Percentiles rank a stretch among this genome's conserved stretches.
These are phyloP conservation scores for Lecanosticta acicola DNA, from an alignment of 2,329 filamentous ascomycete genomes.

Conservation along the genomic window DNA sequence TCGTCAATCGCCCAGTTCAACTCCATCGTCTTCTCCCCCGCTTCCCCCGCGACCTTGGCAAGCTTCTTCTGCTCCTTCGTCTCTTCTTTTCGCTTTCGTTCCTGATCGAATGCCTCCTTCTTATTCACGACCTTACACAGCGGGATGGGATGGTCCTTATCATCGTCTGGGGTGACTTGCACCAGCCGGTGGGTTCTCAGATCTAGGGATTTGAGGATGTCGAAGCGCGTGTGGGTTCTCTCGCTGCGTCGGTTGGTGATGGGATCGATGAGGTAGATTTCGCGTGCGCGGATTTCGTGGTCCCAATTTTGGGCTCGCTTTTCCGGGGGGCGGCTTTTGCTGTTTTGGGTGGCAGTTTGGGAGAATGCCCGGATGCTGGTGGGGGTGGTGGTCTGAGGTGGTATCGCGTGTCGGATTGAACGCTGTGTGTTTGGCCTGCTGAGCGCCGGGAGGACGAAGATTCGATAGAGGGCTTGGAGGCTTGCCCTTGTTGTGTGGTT, in stretches of 20 bases:
- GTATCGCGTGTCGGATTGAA: conserved; percentile 13
- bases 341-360: conserved; percentile 14
- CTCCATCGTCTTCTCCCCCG: conserved; percentile 69
- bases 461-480: conserved; percentile 38
- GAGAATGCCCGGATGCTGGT: conserved; percentile 4
- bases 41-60: conserved; percentile 34
- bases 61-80: conserved; percentile 43
- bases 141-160: conserved; percentile 48
- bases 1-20: conserved; percentile 79
- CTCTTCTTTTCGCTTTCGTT: conserved; percentile 39
- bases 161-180: conserved; percentile 37
- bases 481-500: conserved; percentile 7
- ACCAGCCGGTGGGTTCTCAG: conserved; percentile 48
- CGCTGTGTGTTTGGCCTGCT: conserved; percentile 3
- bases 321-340: conserved; percentile 34
- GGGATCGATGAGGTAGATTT: conserved; percentile 42
- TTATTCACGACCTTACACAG: conserved; percentile 68
- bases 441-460: conserved; percentile 39
- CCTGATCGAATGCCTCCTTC: conserved; percentile 43
- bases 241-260: conserved; percentile 34
- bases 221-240: conserved; percentile 15
- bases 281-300: conserved; percentile 43
- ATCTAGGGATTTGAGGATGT: conserved; percentile 45
- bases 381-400: conserved; percentile 23
- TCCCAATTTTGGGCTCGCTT: conserved; percentile 42